A percentile compares a stretch with the other conserved stretches of the same genome.
These are phyloP conservation scores for Wallacemonas sp. DNA, from an alignment of 208 protist species.

Conservation along the genomic window DNA sequence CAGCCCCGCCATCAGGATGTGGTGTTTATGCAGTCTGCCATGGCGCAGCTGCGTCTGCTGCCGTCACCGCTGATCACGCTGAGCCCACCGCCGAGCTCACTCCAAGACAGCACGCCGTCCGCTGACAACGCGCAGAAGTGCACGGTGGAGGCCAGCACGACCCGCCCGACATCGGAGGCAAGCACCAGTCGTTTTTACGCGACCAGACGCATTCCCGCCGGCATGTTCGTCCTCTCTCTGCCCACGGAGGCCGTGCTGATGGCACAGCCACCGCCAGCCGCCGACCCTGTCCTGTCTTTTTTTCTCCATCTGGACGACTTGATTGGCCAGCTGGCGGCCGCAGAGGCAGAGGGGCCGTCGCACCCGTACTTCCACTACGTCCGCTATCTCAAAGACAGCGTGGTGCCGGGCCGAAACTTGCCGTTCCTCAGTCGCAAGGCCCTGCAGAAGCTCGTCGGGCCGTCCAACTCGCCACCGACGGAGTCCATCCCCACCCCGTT, in stretches of 20 bases:
- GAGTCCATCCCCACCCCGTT: not conserved
- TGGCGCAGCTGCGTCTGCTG: slow-evolving; percentile 44
- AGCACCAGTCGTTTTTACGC: slow-evolving; percentile 67
- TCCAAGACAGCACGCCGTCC: too few species aligned
- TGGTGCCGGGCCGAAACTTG: slow-evolving; percentile 69
- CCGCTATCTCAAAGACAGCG: slow-evolving; percentile 68
- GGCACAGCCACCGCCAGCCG: slow-evolving; percentile 55
- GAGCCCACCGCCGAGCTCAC: slow-evolving; percentile 21
- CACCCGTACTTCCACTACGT: slow-evolving; percentile 62
- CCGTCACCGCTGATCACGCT: slow-evolving; percentile 73
- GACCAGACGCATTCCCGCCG: slow-evolving; percentile 56
- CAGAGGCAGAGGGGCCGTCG: slow-evolving; percentile 39
- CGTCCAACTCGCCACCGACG: not conserved
- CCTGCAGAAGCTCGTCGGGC: slow-evolving; percentile 32
- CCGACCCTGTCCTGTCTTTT: slow-evolving; percentile 52
- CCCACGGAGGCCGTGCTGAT: slow-evolving; percentile 73
- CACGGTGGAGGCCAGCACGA: not conserved
- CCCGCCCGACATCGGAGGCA: slow-evolving; percentile 20
- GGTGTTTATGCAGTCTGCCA: slow-evolving; percentile 42
- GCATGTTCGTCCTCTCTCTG: slow-evolving; percentile 77
- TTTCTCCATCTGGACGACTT: slow-evolving; percentile 84
- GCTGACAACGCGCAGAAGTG: not conserved
- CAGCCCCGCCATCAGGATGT: slow-evolving; percentile 49
- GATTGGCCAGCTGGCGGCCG: slow-evolving; percentile 67
- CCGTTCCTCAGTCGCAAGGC: slow-evolving; percentile 60